These are phyloP conservation scores for Rhododendron simsii DNA, from an alignment of 148 eudicot genomes.

Conservation along the genomic window DNA sequence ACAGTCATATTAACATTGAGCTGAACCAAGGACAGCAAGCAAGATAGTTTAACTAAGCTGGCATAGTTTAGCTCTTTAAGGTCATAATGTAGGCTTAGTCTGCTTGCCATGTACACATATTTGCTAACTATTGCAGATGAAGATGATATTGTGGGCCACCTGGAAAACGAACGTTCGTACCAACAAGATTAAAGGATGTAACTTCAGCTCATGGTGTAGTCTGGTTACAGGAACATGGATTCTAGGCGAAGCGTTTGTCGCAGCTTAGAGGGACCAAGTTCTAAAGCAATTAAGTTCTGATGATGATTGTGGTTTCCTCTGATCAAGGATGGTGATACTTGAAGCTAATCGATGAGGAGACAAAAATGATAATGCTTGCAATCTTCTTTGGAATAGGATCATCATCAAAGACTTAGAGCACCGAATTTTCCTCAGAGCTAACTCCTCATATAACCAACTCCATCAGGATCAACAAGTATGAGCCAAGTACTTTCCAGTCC, in stretches of 20 bases:
- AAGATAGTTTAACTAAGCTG: background rate
- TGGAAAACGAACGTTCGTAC: background rate
- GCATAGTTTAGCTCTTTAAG: background rate
- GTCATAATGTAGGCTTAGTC: background rate
- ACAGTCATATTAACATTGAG: background rate
- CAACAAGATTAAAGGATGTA: background rate
- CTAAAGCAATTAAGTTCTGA: background rate
- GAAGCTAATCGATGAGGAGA: background rate
- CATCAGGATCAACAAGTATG: background rate
- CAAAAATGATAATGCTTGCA: background rate
- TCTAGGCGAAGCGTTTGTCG: background rate
- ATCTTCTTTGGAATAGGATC: background rate
- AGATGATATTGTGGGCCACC: background rate
- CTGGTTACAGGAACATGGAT: background rate
- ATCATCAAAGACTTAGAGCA: background rate
- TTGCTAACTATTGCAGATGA: background rate
- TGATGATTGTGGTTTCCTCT: background rate
- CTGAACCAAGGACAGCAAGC: background rate
- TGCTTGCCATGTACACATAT: background rate
- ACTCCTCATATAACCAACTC: background rate
- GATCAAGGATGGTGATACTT: background rate
- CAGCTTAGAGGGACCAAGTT: background rate
- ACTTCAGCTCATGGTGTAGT: background rate
- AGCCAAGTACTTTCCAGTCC: background rate
- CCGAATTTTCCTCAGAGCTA: background rate